Evolutionary conservation across 257 asterid species (phyloP).

Genomic region (Nicotiana attenuata): DNA sequence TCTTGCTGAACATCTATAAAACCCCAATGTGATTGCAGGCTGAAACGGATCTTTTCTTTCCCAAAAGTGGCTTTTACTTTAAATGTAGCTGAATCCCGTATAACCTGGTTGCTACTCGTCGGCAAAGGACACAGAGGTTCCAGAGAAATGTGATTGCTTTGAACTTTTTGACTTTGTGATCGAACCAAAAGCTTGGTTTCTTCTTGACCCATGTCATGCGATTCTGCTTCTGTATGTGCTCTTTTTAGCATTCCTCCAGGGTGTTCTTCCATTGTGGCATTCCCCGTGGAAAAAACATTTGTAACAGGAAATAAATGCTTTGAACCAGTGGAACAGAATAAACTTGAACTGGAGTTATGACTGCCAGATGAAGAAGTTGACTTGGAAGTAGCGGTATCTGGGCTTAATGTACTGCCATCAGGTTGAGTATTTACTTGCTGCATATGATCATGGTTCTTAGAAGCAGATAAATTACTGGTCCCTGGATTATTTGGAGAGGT

Average conservation of each 20-base stretch:
- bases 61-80: slow-evolving; percentile 66
- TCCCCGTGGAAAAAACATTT: slow-evolving; percentile 24
- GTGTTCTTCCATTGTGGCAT: slow-evolving; percentile 32
- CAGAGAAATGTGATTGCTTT: slow-evolving; percentile 25
- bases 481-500: slow-evolving; percentile 41
- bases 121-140: slow-evolving; percentile 39
- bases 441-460: slow-evolving; percentile 16
- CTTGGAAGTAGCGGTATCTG: slow-evolving; percentile 31
- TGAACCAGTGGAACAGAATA: slow-evolving; percentile 48
- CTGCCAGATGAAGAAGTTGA: slow-evolving; percentile 59
- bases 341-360: slow-evolving; percentile 69
- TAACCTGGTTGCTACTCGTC: slow-evolving; percentile 24
- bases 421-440: slow-evolving; percentile 25
- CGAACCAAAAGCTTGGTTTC: slow-evolving; percentile 47
- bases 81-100: slow-evolving; percentile 18
- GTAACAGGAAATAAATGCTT: slow-evolving; percentile 33
- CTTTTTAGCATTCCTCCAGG: slow-evolving; percentile 34
- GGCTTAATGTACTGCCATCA: slow-evolving; percentile 37
- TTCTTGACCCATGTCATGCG: slow-evolving; percentile 43
- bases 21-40: slow-evolving; percentile 56
- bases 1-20: slow-evolving; percentile 46
- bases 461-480: slow-evolving; percentile 19
- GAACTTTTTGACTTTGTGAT: slow-evolving; percentile 52
- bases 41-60: slow-evolving; percentile 65
- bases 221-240: slow-evolving; percentile 43